Percentiles rank a stretch among this genome's conserved stretches.
phyloP scores from a whole-genome alignment of 805 yeast species.

The Ogataea haglerorum region DNA sequence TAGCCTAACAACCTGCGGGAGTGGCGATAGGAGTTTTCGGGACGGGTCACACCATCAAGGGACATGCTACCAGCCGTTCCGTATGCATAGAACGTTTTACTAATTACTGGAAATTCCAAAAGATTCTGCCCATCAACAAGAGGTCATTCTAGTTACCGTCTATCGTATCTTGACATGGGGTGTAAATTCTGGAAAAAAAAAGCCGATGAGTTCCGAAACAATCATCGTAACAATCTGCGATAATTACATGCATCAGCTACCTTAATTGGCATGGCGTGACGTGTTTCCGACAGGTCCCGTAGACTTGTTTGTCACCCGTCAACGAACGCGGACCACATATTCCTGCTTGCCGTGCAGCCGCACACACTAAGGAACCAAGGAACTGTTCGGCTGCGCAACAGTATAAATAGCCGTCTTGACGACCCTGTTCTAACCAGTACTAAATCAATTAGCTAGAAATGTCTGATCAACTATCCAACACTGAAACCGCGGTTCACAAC shows the following conservation, averaged over 20 bases:
- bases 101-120: not conserved
- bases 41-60: not conserved
- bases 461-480: conserved; percentile 27
- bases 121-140: not conserved
- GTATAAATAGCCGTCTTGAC: conserved; percentile 2
- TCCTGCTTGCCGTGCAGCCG: not conserved
- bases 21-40: not conserved
- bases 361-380: not conserved
- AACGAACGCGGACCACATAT: not conserved
- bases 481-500: conserved; percentile 27
- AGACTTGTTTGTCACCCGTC: not conserved
- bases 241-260: not conserved
- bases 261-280: not conserved
- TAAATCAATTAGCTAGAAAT: not conserved
- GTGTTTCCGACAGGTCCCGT: not conserved
- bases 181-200: not conserved
- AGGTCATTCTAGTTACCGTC: not conserved
- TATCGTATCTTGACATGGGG: not conserved
- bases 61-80: too few species aligned
- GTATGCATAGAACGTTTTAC: not conserved
- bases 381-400: not conserved
- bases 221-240: not conserved
- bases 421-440: too few species aligned
- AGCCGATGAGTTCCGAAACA: conserved; percentile 1
- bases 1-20: not conserved